Base-by-base conservation (phyloP, 1,284 basidiomycete genomes). In the Leccinum pachyderme region DNA sequence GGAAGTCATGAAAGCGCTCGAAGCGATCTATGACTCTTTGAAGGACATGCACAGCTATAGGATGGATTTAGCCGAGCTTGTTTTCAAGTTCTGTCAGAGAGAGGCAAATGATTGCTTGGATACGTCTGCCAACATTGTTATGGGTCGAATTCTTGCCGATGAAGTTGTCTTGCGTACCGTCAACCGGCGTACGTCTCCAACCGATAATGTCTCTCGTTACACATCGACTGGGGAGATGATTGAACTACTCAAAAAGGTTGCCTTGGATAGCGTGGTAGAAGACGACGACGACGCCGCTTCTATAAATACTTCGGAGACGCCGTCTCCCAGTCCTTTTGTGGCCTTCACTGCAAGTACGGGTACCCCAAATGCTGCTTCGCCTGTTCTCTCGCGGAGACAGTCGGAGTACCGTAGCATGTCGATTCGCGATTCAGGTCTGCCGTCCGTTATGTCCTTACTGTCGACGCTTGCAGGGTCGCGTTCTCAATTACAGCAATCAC, bases 11-110 rank as follows among this genome's bases (percentile, higher is more conserved):
- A 73, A 77, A 18, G 75, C 79, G 6, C 72, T 91, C 28, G 73
- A 81, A 49, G 68, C 67, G 9, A 81, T 83, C 1, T 87, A 87
- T 63, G 78, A 82, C 15, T 80, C 79, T 39, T 77, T 91, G 31
- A 82, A 79, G 61, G 89, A 90, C 59, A 86, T 89, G 74, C 79
- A 78, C 15, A 70, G 70, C 6, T 89, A 89, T 66, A 78, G 88
- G 43, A 73, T 76, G 50, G 80, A 82, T 1, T 73, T 91, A 13
- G 84, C 81, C 5, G 75, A 81, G 48, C 67, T 87, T 25, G 77
- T 89, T 1, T 77, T 81, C 62, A 73, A 76, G 47, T 80, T 81
- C 59, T 83, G 82, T 70, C 72, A 73, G 60, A 70, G 69, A 18
- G 75, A 76, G 44, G 67, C 76, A 8, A 70, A 69, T n/a, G 72